These are phyloP conservation scores for Podospora comata DNA, from an alignment of 495 filamentous ascomycete genomes.

Conservation along the genomic window DNA sequence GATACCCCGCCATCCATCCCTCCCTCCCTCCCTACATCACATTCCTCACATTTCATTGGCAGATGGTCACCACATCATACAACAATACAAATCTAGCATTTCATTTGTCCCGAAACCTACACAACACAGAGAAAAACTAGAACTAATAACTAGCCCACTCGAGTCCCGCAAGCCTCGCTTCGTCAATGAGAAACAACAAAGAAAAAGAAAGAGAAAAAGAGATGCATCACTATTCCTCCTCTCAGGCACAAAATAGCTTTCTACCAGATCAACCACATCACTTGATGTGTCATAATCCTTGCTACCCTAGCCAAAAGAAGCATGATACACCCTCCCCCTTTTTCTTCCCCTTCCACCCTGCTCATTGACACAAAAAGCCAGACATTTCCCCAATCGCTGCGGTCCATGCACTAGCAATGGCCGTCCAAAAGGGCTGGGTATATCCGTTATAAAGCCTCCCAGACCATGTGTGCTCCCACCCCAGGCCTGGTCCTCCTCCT, in stretches of 20 bases:
- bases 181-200: not conserved
- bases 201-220: not conserved
- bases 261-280: not conserved
- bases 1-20: not conserved
- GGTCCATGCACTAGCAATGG: constrained; percentile 37
- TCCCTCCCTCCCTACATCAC: not conserved
- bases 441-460: constrained; percentile 13
- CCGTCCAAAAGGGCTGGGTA: constrained; percentile 11
- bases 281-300: not conserved
- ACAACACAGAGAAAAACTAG: not conserved
- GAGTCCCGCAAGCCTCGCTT: not conserved
- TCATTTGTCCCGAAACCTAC: not conserved
- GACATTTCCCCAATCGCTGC: constrained; percentile 4
- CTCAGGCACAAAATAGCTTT: not conserved
- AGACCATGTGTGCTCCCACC: constrained; percentile 5
- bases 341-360: not conserved
- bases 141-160: not conserved
- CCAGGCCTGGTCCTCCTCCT: constrained; percentile 3
- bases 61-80: not conserved
- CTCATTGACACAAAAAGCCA: constrained; percentile 16
- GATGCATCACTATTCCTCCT: not conserved
- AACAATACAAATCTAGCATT: not conserved
- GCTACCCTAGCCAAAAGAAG: constrained; percentile 8
- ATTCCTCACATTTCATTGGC: not conserved
- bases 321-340: constrained; percentile 17